Conservation (phyloP, 345 rosid species). For the Boechera stricta region DNA sequence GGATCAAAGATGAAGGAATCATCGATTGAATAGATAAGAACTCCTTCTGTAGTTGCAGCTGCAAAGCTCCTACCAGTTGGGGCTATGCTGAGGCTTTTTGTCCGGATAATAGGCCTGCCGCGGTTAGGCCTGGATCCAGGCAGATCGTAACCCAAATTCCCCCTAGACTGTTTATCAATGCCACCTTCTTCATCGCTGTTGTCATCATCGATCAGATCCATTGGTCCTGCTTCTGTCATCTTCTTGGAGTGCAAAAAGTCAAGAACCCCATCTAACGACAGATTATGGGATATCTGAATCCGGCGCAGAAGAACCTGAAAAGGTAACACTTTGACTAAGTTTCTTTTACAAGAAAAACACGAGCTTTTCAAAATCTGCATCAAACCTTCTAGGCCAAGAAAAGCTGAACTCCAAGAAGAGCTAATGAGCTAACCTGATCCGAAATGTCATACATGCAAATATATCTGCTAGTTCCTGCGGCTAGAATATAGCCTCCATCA, state of each 20-base stretch:
- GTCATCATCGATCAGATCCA: constrained; percentile 88
- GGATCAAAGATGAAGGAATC: constrained; percentile 96
- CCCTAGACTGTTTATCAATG: constrained; percentile 73
- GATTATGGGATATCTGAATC: constrained; percentile 84
- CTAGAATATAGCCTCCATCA: constrained; percentile 93
- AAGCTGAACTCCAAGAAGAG: background rate
- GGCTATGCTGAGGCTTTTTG: constrained; percentile 84
- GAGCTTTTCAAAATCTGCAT: constrained; percentile 26
- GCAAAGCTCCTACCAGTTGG: constrained; percentile 94
- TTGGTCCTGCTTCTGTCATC: constrained; percentile 96
- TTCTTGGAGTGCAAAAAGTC: constrained; percentile 92
- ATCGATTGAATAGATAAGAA: constrained; percentile 82
- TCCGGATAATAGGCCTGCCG: constrained; percentile 79
- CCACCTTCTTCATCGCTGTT: constrained; percentile 87
- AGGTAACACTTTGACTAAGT: constrained; percentile 5
- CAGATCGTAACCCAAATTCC: constrained; percentile 75
- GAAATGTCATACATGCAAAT: constrained; percentile 96
- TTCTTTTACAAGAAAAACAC: constrained; percentile 6
- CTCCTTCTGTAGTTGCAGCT: constrained; percentile 98
- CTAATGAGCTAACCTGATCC: constrained; percentile 77
- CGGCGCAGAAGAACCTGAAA: constrained; percentile 81
- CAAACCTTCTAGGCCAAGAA: constrained; percentile 3
- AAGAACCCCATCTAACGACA: constrained; percentile 91
- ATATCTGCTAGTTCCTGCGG: constrained; percentile 95
- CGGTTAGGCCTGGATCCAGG: constrained; percentile 89